A percentile compares a stretch with the other conserved stretches of the same genome.
Conservation (phyloP, 805 yeast genomes). For the Schizosaccharomyces lindneri region DNA sequence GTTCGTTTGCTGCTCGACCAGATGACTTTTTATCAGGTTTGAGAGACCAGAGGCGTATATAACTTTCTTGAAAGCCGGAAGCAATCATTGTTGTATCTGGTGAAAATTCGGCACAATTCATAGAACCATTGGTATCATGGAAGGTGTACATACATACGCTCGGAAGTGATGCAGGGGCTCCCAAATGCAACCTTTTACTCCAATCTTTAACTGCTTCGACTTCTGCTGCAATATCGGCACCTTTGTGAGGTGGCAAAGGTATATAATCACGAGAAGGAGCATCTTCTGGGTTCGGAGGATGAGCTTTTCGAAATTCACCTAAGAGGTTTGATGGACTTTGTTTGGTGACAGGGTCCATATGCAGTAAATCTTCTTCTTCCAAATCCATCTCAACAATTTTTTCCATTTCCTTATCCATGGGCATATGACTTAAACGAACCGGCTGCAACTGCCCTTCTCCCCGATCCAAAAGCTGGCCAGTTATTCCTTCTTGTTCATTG, state of each 20-base stretch:
- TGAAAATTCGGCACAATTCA: conserved; percentile 70
- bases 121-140: conserved; percentile 75
- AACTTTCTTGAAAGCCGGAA: conserved; percentile 84
- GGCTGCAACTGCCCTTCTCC: conserved; percentile 44
- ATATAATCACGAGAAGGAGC: conserved; percentile 51
- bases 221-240: conserved; percentile 56
- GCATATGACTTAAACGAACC: conserved; percentile 61
- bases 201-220: conserved; percentile 61
- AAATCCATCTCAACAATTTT: conserved; percentile 47
- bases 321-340: conserved; percentile 17
- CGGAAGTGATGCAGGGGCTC: conserved; percentile 62
- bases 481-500: conserved; percentile 21
- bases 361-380: conserved; percentile 32
- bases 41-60: conserved; percentile 72
- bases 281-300: conserved; percentile 19
- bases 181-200: conserved; percentile 44
- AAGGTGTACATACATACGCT: conserved; percentile 95
- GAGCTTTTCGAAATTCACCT: conserved; percentile 39
- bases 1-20: background rate
- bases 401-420: conserved; percentile 61
- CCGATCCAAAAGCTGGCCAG: conserved; percentile 18
- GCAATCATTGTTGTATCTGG: conserved; percentile 71
- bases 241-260: conserved; percentile 69
- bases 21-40: conserved; percentile 50
- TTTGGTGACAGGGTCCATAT: conserved; percentile 15